phyloP scores from a whole-genome alignment of 202 grass and related monocot species.

The Saccharum hybrid region DNA sequence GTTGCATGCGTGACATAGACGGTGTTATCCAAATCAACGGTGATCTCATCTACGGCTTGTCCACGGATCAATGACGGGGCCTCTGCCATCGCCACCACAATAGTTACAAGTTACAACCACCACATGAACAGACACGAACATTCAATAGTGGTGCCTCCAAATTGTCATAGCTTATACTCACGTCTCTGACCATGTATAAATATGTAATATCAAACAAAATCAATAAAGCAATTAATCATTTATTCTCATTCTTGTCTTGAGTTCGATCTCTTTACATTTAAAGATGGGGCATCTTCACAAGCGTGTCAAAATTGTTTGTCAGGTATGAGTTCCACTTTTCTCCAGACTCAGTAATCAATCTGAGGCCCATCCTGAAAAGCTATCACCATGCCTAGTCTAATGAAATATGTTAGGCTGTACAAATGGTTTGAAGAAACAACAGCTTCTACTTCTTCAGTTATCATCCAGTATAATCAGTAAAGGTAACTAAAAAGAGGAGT shows the following conservation, averaged over 20 bases:
- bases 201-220: not conserved
- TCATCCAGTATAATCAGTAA: constrained; percentile 40
- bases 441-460: constrained; percentile 25
- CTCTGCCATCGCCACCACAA: not conserved
- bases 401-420: constrained; percentile 50
- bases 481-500: not conserved
- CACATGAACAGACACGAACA: not conserved
- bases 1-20: constrained; percentile 8
- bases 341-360: constrained; percentile 12
- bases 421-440: constrained; percentile 29
- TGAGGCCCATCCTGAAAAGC: constrained; percentile 27
- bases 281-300: constrained; percentile 1
- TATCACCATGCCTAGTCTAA: constrained; percentile 39
- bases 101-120: not conserved
- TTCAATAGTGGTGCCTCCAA: not conserved
- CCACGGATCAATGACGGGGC: not conserved
- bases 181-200: not conserved
- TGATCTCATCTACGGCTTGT: too few relatives aligned
- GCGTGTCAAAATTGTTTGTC: constrained; percentile 37
- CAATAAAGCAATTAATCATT: not conserved
- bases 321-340: not conserved
- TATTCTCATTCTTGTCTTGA: not conserved
- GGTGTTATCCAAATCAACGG: too few relatives aligned
- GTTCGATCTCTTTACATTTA: not conserved
- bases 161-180: not conserved